Evolutionary conservation across 768 basidiomycete genomes (phyloP).

Genomic region (Trametes cingulata): DNA sequence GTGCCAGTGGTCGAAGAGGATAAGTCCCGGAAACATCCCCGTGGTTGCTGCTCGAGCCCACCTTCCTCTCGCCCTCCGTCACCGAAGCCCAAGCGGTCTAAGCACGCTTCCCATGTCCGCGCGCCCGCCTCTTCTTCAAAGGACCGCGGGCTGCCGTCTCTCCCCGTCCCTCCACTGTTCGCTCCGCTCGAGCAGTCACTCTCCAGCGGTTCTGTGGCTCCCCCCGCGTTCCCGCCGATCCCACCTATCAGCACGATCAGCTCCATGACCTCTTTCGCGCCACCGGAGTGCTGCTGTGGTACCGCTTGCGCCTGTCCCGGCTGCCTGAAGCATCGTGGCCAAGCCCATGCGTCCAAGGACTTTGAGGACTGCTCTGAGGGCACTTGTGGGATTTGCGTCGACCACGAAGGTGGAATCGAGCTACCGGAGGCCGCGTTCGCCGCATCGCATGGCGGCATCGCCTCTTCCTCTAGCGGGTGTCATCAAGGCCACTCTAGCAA

Average conservation of each 20-base stretch:
- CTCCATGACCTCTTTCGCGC: conserved; percentile 57
- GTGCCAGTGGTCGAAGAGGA: neutral
- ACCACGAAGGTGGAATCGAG: conserved; percentile 46
- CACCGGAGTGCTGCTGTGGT: conserved; percentile 74
- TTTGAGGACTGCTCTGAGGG: conserved; percentile 45
- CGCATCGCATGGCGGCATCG: conserved; percentile 10
- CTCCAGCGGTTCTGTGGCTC: neutral
- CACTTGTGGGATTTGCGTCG: conserved; percentile 61
- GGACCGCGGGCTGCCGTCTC: neutral
- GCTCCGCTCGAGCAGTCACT: neutral
- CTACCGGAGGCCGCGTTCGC: conserved; percentile 30
- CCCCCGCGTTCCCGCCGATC: conserved; percentile 55
- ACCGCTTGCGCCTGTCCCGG: conserved; percentile 70
- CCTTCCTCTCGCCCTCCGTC: conserved; percentile 8
- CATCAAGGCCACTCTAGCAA: too few relatives aligned
- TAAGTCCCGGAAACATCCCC: conserved; percentile 11
- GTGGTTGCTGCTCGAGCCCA: conserved; percentile 13
- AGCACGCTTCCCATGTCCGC: neutral
- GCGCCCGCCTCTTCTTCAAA: neutral
- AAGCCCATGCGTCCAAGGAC: conserved; percentile 42
- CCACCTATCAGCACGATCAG: conserved; percentile 64
- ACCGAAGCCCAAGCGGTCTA: conserved; percentile 17
- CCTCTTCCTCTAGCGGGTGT: neutral
- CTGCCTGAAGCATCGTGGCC: conserved; percentile 68
- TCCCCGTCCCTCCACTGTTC: conserved; percentile 13